Percentiles rank a stretch among this genome's conserved stretches.
Evolutionary conservation across 495 filamentous ascomycete species (phyloP).

Genomic region (Rostrohypoxylon terebratum): DNA sequence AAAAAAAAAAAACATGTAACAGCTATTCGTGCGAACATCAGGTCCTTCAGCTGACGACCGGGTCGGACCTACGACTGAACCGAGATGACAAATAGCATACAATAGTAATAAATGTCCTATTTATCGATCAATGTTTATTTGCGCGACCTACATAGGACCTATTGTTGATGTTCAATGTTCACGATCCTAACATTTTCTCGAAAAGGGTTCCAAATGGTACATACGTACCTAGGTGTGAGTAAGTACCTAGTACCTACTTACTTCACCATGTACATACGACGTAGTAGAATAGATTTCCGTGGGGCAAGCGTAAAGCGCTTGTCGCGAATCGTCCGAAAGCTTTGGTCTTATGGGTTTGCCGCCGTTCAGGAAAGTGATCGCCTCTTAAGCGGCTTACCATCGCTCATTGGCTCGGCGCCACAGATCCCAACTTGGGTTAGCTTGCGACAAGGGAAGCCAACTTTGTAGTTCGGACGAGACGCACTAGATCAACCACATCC

Average conservation of each 20-base stretch:
- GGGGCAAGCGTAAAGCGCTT: constrained; percentile 49
- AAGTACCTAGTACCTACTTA: too few relatives aligned
- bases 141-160: constrained; percentile 1
- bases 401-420: constrained; percentile 36
- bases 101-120: background rate
- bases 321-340: constrained; percentile 42
- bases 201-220: constrained; percentile 39
- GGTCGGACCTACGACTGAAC: constrained; percentile 21
- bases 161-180: constrained; percentile 11
- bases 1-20: constrained; percentile 22
- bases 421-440: constrained; percentile 13
- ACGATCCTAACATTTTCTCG: constrained; percentile 24
- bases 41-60: constrained; percentile 5
- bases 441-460: constrained; percentile 24
- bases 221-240: background rate
- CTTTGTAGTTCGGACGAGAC: constrained; percentile 40
- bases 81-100: constrained; percentile 21
- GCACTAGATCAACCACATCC: constrained; percentile 35
- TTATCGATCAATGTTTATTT: constrained; percentile 13
- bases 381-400: constrained; percentile 42
- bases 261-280: too few relatives aligned
- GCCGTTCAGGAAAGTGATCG: constrained; percentile 46
- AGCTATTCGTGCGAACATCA: constrained; percentile 12
- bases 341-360: constrained; percentile 43
- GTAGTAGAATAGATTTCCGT: constrained; percentile 28